Conservation (phyloP, 768 basidiomycete genomes). For the Tulasnella sp. region DNA sequence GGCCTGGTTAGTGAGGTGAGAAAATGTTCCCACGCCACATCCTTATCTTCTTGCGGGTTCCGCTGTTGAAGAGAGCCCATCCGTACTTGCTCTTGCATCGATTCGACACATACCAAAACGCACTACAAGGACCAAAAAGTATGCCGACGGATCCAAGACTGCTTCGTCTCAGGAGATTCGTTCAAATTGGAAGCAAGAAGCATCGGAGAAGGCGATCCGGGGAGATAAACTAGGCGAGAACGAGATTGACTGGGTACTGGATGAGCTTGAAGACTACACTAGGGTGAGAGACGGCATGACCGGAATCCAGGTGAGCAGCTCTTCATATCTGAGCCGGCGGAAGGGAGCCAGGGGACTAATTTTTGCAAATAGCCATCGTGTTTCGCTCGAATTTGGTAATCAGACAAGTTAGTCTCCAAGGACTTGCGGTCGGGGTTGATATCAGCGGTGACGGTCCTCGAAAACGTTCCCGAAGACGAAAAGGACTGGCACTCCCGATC, state of each 20-base stretch:
- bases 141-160: background rate
- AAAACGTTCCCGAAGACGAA: too few species aligned
- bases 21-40: too few species aligned
- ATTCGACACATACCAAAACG: too few species aligned
- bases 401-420: too few species aligned
- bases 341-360: too few species aligned
- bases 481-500: conserved; percentile 33
- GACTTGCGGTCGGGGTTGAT: background rate
- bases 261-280: conserved; percentile 11
- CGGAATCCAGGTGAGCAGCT: background rate
- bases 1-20: too few species aligned
- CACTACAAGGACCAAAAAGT: background rate
- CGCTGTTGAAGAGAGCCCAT: too few species aligned
- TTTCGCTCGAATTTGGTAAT: too few species aligned
- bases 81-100: too few species aligned
- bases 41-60: too few species aligned
- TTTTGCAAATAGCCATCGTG: too few species aligned
- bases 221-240: background rate
- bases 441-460: background rate
- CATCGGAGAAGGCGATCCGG: background rate
- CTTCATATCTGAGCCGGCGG: background rate
- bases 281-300: background rate
- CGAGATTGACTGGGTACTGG: background rate
- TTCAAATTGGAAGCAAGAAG: conserved; percentile 15
- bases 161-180: background rate